Evolutionary conservation across 2,329 filamentous ascomycete species (phyloP).

Genomic region (Penicillium verrucosum): DNA sequence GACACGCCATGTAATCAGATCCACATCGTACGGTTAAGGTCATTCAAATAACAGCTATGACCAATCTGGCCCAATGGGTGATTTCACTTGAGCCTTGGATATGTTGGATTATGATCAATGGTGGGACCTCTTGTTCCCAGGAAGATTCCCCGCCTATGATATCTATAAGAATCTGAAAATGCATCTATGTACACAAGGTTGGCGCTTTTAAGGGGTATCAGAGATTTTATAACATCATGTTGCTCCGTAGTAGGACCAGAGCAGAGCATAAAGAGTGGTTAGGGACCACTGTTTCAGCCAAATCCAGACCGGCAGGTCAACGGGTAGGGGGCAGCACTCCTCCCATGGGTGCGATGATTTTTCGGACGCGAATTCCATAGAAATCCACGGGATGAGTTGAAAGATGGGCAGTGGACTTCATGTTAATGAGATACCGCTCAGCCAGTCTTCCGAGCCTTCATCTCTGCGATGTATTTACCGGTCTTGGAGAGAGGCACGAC

Average conservation of each 20-base stretch:
- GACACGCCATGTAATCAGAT: not conserved
- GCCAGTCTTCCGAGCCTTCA: conserved; percentile 66
- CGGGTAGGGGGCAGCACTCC: not conserved
- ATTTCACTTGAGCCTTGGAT: not conserved
- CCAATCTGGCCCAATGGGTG: not conserved
- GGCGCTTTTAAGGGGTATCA: conserved; percentile 6
- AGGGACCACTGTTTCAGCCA: not conserved
- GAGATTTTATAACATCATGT: not conserved
- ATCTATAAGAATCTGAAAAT: conserved; percentile 1
- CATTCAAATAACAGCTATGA: not conserved
- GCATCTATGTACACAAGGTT: conserved; percentile 2
- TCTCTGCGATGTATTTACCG: conserved; percentile 74
- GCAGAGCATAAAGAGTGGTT: not conserved
- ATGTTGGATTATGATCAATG: not conserved
- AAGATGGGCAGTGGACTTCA: not conserved
- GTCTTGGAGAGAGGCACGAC: conserved; percentile 72
- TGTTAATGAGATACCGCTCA: conserved; percentile 15
- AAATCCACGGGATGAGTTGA: not conserved
- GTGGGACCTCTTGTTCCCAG: not conserved
- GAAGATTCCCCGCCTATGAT: not conserved
- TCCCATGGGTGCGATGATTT: not conserved
- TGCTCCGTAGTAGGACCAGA: not conserved
- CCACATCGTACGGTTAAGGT: not conserved
- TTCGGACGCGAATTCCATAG: not conserved
- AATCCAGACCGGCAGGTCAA: not conserved